These are phyloP conservation scores for Friedmanniomyces endolithicus DNA, from an alignment of 495 filamentous ascomycete genomes.

Conservation along the genomic window DNA sequence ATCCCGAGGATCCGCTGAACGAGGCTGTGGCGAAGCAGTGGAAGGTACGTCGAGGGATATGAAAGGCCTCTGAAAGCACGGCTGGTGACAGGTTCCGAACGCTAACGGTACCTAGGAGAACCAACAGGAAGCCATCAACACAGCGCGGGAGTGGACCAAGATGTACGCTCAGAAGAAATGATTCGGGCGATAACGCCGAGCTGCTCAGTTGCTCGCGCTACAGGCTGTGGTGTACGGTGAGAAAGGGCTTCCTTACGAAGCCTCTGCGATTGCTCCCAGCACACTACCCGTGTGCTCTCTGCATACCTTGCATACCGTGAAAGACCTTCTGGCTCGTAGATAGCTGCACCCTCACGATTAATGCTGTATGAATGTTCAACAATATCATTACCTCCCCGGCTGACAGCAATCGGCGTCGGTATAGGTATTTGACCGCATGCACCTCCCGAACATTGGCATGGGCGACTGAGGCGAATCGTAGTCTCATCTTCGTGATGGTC, in stretches of 20 bases:
- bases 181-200: not conserved
- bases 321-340: too few species aligned
- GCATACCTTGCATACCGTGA: not conserved
- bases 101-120: slow-evolving; percentile 43
- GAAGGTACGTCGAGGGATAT: slow-evolving; percentile 39
- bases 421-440: too few species aligned
- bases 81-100: not conserved
- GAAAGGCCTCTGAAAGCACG: not conserved
- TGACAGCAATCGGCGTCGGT: too few species aligned
- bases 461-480: too few species aligned
- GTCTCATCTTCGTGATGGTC: too few species aligned
- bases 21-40: slow-evolving; percentile 96
- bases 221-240: not conserved
- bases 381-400: too few species aligned
- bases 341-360: too few species aligned
- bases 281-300: too few species aligned
- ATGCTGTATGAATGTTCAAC: too few species aligned
- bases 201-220: too few species aligned
- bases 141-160: slow-evolving; percentile 77
- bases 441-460: too few species aligned
- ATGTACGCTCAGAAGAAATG: slow-evolving; percentile 51
- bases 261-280: too few species aligned
- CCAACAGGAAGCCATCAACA: slow-evolving; percentile 78
- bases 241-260: not conserved
- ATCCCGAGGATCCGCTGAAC: slow-evolving; percentile 91